Percentiles rank a stretch among this genome's conserved stretches.
Conservation (phyloP, 2,329 filamentous ascomycete genomes). For the Calonectria henricotiae region DNA sequence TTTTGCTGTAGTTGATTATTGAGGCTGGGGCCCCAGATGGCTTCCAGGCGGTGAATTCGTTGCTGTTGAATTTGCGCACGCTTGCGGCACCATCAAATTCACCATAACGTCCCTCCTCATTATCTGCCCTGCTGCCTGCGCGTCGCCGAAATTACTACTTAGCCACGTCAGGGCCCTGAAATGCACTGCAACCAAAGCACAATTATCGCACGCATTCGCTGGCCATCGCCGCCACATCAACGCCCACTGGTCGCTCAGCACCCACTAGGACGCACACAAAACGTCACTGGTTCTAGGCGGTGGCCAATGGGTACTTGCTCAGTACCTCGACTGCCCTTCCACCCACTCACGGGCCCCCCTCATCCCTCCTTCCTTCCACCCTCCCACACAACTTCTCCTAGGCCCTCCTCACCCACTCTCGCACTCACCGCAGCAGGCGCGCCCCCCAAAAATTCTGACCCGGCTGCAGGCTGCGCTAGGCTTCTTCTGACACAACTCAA, state of each 20-base stretch:
- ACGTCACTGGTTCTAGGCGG: constrained; percentile 48
- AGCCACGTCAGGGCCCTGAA: constrained; percentile 46
- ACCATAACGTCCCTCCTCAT: neutral
- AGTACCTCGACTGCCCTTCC: constrained; percentile 41
- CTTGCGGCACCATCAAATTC: neutral
- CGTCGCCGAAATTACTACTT: constrained; percentile 45
- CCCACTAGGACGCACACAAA: constrained; percentile 30
- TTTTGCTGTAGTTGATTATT: neutral
- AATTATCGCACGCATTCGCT: constrained; percentile 36
- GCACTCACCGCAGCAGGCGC: constrained; percentile 52
- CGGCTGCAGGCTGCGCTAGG: constrained; percentile 52
- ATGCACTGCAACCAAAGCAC: neutral
- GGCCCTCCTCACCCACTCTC: constrained; percentile 36
- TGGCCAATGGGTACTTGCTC: constrained; percentile 51
- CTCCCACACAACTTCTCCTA: constrained; percentile 34
- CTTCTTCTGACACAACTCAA: constrained; percentile 54
- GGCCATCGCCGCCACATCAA: constrained; percentile 30
- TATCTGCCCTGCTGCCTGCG: constrained; percentile 15
- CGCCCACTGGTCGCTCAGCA: constrained; percentile 20
- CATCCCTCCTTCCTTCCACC: constrained; percentile 43
- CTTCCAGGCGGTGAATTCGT: neutral
- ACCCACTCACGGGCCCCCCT: constrained; percentile 53
- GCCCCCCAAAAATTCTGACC: constrained; percentile 52
- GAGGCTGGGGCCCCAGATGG: neutral
- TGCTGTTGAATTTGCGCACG: neutral